Percentiles rank a stretch among this genome's conserved stretches.
Evolutionary conservation across 208 protist genomes (phyloP).

Genomic region (Endotrypanum monterogeii): DNA sequence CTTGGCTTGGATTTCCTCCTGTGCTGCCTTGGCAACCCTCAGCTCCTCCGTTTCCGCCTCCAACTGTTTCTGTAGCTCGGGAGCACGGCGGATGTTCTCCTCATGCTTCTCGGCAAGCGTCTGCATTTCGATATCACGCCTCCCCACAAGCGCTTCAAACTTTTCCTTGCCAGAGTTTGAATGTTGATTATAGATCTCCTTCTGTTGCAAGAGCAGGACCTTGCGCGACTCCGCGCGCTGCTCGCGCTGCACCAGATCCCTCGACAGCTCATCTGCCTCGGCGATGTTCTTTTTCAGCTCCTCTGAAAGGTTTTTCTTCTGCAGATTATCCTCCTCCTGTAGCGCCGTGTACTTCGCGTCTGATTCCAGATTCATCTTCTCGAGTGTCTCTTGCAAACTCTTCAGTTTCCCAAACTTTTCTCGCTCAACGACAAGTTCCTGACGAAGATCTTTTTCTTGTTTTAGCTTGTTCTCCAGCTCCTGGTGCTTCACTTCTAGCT

Average conservation of each 20-base stretch:
- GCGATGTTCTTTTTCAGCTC: conserved; percentile 45
- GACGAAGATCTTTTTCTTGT: conserved; percentile 31
- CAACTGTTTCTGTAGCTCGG: conserved; percentile 49
- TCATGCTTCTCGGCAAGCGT: conserved; percentile 45
- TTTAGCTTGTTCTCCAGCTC: conserved; percentile 35
- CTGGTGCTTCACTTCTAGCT: conserved; percentile 46
- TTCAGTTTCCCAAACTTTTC: conserved; percentile 52
- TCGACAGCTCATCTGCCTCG: conserved; percentile 44
- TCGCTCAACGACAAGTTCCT: conserved; percentile 30
- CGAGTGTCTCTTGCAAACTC: conserved; percentile 36
- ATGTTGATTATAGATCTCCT: conserved; percentile 67
- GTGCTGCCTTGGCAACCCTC: conserved; percentile 22
- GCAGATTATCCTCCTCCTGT: conserved; percentile 43
- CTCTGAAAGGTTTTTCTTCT: conserved; percentile 41
- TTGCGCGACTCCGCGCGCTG: conserved; percentile 38
- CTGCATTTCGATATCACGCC: conserved; percentile 50
- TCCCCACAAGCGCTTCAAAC: conserved; percentile 48
- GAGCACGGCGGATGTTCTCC: conserved; percentile 31
- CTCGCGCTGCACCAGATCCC: conserved; percentile 45
- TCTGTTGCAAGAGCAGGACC: conserved; percentile 45
- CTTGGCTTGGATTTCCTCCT: conserved; percentile 42
- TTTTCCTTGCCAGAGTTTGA: conserved; percentile 44
- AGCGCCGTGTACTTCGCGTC: conserved; percentile 51
- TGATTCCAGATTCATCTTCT: conserved; percentile 46
- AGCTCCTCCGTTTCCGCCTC: conserved; percentile 36